Evolutionary conservation across 2,329 filamentous ascomycete species (phyloP).

Genomic region (Ceratocystis harringtonii): DNA sequence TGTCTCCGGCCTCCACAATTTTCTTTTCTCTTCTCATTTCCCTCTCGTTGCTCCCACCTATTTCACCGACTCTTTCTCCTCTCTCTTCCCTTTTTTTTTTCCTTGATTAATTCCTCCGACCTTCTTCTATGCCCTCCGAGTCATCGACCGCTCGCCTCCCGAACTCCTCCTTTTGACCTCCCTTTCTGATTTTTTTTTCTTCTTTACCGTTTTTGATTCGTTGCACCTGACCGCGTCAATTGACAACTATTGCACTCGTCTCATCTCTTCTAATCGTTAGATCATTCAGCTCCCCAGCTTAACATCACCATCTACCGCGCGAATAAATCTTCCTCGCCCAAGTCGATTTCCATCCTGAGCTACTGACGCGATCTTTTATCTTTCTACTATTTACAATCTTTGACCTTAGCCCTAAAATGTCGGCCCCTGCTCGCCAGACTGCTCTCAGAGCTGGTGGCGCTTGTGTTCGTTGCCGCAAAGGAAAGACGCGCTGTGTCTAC

Average conservation of each 20-base stretch:
- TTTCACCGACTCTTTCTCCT: not conserved
- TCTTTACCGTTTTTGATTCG: too few species aligned
- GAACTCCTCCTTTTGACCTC: too few species aligned
- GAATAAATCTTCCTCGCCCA: too few species aligned
- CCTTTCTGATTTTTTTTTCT: too few species aligned
- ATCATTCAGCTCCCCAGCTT: too few species aligned
- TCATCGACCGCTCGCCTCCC: not conserved
- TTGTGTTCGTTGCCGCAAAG: constrained; percentile 48
- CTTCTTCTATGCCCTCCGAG: not conserved
- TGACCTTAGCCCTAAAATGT: constrained; percentile 24
- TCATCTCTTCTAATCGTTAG: not conserved
- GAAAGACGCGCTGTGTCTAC: constrained; percentile 50
- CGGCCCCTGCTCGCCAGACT: constrained; percentile 39
- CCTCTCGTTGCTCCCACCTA: constrained; percentile 4
- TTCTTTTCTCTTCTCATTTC: constrained; percentile 7
- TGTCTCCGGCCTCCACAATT: constrained; percentile 17
- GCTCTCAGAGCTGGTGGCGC: constrained; percentile 46
- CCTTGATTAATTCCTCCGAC: not conserved
- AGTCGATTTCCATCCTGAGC: not conserved
- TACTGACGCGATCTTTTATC: not conserved
- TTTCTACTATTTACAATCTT: not conserved
- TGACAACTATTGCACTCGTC: too few species aligned
- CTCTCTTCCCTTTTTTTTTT: not conserved
- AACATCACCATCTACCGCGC: too few species aligned
- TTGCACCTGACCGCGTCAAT: too few species aligned